Percentiles rank a stretch among this genome's conserved stretches.
These are phyloP conservation scores for Globisporangium okanoganense DNA, from an alignment of 352 stramenopile genomes.

Conservation along the genomic window DNA sequence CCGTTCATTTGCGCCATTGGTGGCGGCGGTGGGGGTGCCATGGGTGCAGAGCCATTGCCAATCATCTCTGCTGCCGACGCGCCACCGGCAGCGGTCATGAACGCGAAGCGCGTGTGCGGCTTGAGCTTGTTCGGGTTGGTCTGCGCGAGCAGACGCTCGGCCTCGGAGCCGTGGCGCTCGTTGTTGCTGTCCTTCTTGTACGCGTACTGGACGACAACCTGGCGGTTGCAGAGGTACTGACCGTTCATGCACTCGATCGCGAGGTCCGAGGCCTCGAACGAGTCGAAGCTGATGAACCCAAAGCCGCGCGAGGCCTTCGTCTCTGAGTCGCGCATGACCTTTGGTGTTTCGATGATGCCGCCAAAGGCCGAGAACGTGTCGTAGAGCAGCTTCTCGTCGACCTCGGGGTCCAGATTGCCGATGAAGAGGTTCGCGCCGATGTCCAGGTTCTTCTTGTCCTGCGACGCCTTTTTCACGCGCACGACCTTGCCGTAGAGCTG, in stretches of 20 bases:
- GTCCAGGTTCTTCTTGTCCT: constrained; percentile 95
- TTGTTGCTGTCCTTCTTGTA: constrained; percentile 97
- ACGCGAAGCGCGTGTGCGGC: constrained; percentile 76
- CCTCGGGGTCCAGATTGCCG: constrained; percentile 94
- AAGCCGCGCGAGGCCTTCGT: constrained; percentile 94
- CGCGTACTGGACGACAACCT: constrained; percentile 98
- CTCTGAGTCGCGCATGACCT: constrained; percentile 93
- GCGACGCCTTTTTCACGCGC: constrained; percentile 94
- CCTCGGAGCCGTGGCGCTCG: constrained; percentile 90
- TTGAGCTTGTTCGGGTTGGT: constrained; percentile 80
- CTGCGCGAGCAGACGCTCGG: constrained; percentile 82
- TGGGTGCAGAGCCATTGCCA: constrained; percentile 10
- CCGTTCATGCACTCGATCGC: constrained; percentile 99
- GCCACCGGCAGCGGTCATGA: constrained; percentile 15
- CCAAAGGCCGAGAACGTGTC: constrained; percentile 99
- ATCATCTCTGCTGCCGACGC: constrained; percentile 9
- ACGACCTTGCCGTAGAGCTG: constrained; percentile 97
- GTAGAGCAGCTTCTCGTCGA: constrained; percentile 99
- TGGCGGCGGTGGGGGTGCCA: constrained; percentile 29
- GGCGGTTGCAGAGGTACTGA: constrained; percentile 97
- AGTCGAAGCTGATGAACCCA: constrained; percentile 97
- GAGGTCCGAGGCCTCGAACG: constrained; percentile 96
- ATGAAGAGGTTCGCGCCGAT: constrained; percentile 99
- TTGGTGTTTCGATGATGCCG: constrained; percentile 94
- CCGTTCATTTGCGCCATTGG: constrained; percentile 21